phyloP scores from a whole-genome alignment of 306 rosid genomes.

The Cajanus cajan region DNA sequence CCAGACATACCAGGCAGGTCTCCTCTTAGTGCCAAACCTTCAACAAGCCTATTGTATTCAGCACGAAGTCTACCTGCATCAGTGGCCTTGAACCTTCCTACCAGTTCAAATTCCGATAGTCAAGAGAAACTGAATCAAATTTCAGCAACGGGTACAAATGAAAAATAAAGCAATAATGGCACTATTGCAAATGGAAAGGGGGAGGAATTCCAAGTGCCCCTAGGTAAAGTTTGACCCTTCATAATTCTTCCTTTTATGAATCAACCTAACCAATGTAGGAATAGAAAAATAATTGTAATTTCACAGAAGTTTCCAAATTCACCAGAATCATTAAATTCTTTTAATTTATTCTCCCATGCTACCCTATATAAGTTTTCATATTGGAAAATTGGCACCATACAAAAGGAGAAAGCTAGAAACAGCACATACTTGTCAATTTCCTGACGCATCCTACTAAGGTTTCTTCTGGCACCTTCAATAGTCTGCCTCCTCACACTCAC shows the following conservation, averaged over 20 bases:
- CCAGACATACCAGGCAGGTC: constrained; percentile 66
- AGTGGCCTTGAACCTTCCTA: constrained; percentile 98
- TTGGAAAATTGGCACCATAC: constrained; percentile 4
- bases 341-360: not conserved
- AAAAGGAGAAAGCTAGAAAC: constrained; percentile 19
- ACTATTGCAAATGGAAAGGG: constrained; percentile 3
- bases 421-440: constrained; percentile 81
- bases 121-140: constrained; percentile 46
- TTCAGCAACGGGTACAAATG: constrained; percentile 13
- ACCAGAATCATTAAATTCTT: not conserved
- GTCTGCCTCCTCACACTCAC: constrained; percentile 98
- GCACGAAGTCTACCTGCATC: constrained; percentile 95
- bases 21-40: constrained; percentile 95
- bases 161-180: constrained; percentile 17
- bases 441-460: constrained; percentile 78
- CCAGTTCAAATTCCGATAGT: constrained; percentile 71
- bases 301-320: not conserved
- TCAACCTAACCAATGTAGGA: not conserved
- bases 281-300: not conserved
- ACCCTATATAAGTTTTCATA: not conserved
- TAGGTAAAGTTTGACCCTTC: not conserved
- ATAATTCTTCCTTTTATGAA: constrained; percentile 12
- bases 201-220: not conserved
- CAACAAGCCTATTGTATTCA: constrained; percentile 87
- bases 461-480: constrained; percentile 90